These are phyloP conservation scores for Postia placenta DNA, from an alignment of 768 basidiomycete species.

Conservation along the genomic window DNA sequence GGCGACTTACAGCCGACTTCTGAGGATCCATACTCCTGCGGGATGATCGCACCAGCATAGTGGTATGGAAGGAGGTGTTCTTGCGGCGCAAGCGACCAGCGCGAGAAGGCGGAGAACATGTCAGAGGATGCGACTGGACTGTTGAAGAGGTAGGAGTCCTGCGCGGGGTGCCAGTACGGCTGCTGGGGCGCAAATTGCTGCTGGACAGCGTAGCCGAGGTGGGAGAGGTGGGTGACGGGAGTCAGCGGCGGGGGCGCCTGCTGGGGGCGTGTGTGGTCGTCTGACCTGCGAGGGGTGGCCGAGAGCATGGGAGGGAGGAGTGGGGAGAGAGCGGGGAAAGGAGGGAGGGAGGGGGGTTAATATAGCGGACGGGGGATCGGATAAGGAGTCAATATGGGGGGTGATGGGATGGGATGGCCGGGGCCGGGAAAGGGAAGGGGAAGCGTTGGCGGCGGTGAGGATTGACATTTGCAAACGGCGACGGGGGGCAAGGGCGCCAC, in stretches of 20 bases:
- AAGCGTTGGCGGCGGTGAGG: not conserved
- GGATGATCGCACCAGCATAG: slow-evolving; percentile 13
- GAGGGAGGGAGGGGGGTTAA: slow-evolving; percentile 2
- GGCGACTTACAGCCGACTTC: slow-evolving; percentile 22
- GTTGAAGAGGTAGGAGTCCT: slow-evolving; percentile 7
- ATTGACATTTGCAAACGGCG: not conserved
- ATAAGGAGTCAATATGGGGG: too few species aligned
- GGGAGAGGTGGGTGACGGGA: slow-evolving; percentile 3
- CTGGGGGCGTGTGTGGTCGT: not conserved
- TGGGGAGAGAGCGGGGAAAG: slow-evolving; percentile 1
- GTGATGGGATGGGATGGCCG: too few species aligned
- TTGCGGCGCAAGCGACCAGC: slow-evolving; percentile 11
- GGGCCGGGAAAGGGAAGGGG: not conserved
- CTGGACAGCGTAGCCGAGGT: slow-evolving; percentile 1
- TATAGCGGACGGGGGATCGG: slow-evolving; percentile 10
- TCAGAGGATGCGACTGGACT: slow-evolving; percentile 1
- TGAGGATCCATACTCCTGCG: slow-evolving; percentile 5
- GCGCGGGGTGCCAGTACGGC: slow-evolving; percentile 2
- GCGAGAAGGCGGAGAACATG: slow-evolving; percentile 9
- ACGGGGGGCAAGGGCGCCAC: not conserved
- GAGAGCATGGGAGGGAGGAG: slow-evolving; percentile 5
- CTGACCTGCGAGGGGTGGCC: not conserved
- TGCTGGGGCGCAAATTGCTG: slow-evolving; percentile 8
- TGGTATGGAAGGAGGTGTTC: slow-evolving; percentile 15
- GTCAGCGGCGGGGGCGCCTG: not conserved